A percentile compares a stretch with the other conserved stretches of the same genome.
Evolutionary conservation across 345 rosid species (phyloP).

Genomic region (Aurinia saxatilis): DNA sequence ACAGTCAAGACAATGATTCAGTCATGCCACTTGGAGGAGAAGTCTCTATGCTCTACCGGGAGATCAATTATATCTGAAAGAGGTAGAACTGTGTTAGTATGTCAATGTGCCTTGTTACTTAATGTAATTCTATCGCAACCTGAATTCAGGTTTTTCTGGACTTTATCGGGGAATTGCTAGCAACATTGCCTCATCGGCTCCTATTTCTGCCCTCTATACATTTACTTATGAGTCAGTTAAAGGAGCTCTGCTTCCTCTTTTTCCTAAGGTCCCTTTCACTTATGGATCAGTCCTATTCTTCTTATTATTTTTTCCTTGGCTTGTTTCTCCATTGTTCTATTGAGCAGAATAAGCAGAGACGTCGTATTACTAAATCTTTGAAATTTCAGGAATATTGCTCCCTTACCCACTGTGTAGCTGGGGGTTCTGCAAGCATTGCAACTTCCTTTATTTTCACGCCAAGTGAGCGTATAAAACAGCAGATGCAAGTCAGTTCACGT

Average conservation of each 20-base stretch:
- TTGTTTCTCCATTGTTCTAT: not conserved
- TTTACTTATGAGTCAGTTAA: slow-evolving; percentile 86
- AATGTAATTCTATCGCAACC: not conserved
- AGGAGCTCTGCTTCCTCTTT: slow-evolving; percentile 68
- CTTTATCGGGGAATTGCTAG: slow-evolving; percentile 82
- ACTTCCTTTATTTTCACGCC: slow-evolving; percentile 90
- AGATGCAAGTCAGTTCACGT: slow-evolving; percentile 89
- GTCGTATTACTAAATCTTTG: not conserved
- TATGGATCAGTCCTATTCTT: not conserved
- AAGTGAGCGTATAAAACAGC: slow-evolving; percentile 89
- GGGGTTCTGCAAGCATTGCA: slow-evolving; percentile 88
- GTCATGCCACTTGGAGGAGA: slow-evolving; percentile 70
- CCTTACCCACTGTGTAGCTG: slow-evolving; percentile 76
- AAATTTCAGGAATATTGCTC: slow-evolving; percentile 63
- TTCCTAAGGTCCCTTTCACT: slow-evolving; percentile 52
- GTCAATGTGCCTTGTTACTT: slow-evolving; percentile 3
- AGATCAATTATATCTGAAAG: slow-evolving; percentile 78
- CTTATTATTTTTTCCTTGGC: not conserved
- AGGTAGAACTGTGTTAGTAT: slow-evolving; percentile 35
- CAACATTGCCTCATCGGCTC: slow-evolving; percentile 89
- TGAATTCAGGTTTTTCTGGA: slow-evolving; percentile 59
- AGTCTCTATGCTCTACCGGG: slow-evolving; percentile 53
- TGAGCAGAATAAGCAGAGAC: not conserved
- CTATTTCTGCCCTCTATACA: slow-evolving; percentile 81
- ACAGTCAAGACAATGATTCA: slow-evolving; percentile 77